phyloP scores from a whole-genome alignment of 2,329 filamentous ascomycete species.

The Exserohilum turcica region DNA sequence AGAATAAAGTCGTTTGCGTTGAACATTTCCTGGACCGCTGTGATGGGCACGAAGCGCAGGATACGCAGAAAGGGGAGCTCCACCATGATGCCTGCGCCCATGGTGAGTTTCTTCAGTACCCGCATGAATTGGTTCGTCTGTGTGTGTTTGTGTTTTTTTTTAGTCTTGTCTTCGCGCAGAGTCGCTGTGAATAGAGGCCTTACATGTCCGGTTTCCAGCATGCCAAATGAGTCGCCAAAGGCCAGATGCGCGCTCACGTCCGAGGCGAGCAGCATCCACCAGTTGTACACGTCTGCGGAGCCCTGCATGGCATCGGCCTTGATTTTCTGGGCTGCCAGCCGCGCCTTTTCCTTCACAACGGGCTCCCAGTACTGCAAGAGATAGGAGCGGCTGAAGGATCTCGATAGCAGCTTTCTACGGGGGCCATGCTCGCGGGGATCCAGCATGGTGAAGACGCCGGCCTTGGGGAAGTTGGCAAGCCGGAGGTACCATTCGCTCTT shows the following conservation, averaged over 20 bases:
- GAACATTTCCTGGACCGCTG: conserved; percentile 41
- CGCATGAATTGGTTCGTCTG: conserved; percentile 45
- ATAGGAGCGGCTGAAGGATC: conserved; percentile 44
- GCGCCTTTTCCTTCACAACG: conserved; percentile 40
- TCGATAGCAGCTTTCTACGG: conserved; percentile 44
- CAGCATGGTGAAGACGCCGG: conserved; percentile 47
- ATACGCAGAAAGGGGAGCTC: conserved; percentile 44
- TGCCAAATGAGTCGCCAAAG: conserved; percentile 49
- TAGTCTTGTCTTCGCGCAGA: no score
- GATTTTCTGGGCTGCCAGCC: conserved; percentile 43
- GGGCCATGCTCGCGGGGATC: conserved; percentile 43
- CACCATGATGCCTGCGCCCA: conserved; percentile 44
- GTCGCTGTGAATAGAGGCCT: conserved; percentile 4
- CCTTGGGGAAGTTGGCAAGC: conserved; percentile 32
- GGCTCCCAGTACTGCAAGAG: conserved; percentile 47
- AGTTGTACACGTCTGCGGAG: conserved; percentile 43
- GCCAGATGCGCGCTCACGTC: conserved; percentile 46
- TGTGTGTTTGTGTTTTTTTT: no score
- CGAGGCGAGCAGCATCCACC: conserved; percentile 49
- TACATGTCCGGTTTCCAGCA: conserved; percentile 47
- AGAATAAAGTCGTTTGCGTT: conserved; percentile 43
- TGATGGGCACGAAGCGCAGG: conserved; percentile 40
- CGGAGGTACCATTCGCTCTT: conserved; percentile 36
- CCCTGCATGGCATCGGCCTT: conserved; percentile 28
- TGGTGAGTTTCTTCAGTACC: conserved; percentile 44